Evolutionary conservation across 352 stramenopile species (phyloP).

Genomic region (Aphanomyces stellatus): DNA sequence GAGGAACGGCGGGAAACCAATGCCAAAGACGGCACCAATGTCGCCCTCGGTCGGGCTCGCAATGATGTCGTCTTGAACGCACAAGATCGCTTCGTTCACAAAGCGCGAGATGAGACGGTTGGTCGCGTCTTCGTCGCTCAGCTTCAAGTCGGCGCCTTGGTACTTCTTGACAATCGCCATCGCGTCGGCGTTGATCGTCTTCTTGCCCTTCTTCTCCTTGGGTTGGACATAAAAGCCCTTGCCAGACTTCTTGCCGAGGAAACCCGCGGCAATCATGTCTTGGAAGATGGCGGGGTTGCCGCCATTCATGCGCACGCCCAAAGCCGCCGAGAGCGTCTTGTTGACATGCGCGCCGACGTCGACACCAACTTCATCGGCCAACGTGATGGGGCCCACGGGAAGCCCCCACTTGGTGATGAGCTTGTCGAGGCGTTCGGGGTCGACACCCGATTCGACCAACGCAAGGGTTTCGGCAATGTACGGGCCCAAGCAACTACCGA

Average conservation of each 20-base stretch:
- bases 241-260: constrained; percentile 94
- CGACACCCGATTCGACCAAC: constrained; percentile 88
- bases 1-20: constrained; percentile 96
- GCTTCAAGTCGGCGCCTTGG: constrained; percentile 65
- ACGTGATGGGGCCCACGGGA: constrained; percentile 94
- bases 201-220: constrained; percentile 87
- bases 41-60: constrained; percentile 93
- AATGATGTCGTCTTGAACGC: constrained; percentile 97
- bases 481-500: constrained; percentile 84
- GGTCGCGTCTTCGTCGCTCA: constrained; percentile 78
- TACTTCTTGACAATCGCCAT: constrained; percentile 75
- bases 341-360: constrained; percentile 95
- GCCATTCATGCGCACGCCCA: constrained; percentile 94
- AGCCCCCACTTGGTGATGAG: constrained; percentile 95
- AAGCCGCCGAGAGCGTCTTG: constrained; percentile 85
- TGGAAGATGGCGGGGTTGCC: constrained; percentile 88
- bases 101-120: constrained; percentile 95
- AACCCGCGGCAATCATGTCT: constrained; percentile 94
- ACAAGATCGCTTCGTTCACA: constrained; percentile 96
- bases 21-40: constrained; percentile 98
- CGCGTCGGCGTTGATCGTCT: constrained; percentile 82
- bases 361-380: constrained; percentile 96
- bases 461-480: constrained; percentile 89
- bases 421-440: constrained; percentile 92
- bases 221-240: constrained; percentile 98